Conservation (phyloP, 306 rosid species). For the Vigna trinervia region DNA sequence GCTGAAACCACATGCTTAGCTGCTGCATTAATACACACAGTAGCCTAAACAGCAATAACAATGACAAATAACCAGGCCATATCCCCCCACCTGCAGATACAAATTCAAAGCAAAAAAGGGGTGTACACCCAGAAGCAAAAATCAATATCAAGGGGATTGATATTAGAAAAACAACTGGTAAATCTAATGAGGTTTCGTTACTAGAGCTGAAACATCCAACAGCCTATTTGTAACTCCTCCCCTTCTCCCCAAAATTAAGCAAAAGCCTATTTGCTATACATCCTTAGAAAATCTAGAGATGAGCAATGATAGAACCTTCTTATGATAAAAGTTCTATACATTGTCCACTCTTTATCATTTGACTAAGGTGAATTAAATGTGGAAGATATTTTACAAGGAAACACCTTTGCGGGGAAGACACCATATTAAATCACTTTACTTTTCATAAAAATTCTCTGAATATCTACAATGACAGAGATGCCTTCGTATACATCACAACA, state of each 20-base stretch:
- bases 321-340: neutral
- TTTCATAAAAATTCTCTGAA: neutral
- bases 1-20: neutral
- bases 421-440: neutral
- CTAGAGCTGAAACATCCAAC: neutral
- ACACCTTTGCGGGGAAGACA: conserved; percentile 15
- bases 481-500: neutral
- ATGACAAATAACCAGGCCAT: neutral
- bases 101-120: neutral
- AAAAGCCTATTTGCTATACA: neutral
- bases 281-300: conserved; percentile 7
- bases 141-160: neutral
- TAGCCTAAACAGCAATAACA: conserved; percentile 19
- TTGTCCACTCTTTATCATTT: neutral
- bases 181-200: neutral
- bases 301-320: conserved; percentile 11
- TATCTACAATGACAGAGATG: neutral
- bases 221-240: neutral
- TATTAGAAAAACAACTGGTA: neutral
- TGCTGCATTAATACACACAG: neutral
- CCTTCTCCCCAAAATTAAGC: too few relatives aligned
- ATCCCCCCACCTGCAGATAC: neutral
- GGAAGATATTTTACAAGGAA: neutral
- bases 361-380: conserved; percentile 6
- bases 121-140: conserved; percentile 1